Conservation (phyloP, 495 filamentous ascomycete species). For the Aspergillus sclerotiicarbonarius region DNA sequence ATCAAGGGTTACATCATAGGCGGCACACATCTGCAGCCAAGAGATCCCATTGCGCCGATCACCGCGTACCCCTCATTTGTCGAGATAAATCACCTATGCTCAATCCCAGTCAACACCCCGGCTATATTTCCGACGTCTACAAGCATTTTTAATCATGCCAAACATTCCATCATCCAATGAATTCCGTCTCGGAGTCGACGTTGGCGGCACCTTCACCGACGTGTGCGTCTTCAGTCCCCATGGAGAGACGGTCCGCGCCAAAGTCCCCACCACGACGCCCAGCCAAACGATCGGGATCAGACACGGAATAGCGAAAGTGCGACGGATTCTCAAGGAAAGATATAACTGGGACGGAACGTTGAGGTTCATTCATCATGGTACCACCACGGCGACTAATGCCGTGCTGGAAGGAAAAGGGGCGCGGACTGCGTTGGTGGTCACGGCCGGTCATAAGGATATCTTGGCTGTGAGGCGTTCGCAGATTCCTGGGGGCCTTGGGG, state of each 20-base stretch:
- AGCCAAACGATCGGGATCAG: constrained; percentile 51
- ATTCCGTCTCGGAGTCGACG: constrained; percentile 36
- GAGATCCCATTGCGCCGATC: too few relatives aligned
- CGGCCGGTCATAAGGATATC: constrained; percentile 43
- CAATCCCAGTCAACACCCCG: too few relatives aligned
- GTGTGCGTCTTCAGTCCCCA: constrained; percentile 44
- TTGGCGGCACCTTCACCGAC: constrained; percentile 52
- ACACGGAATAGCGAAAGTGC: constrained; percentile 40
- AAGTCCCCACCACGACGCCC: constrained; percentile 46
- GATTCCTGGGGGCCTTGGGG: constrained; percentile 48
- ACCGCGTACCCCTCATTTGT: too few relatives aligned
- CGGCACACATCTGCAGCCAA: too few relatives aligned
- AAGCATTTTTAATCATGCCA: too few relatives aligned
- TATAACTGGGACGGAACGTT: constrained; percentile 29
- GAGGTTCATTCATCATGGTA: constrained; percentile 41
- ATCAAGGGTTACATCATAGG: too few relatives aligned
- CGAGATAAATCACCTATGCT: too few relatives aligned
- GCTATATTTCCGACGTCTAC: too few relatives aligned
- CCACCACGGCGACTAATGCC: constrained; percentile 42
- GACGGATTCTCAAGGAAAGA: constrained; percentile 25
- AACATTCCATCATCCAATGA: too few relatives aligned
- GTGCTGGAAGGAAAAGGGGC: constrained; percentile 44
- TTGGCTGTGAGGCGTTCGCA: constrained; percentile 43
- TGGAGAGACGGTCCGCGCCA: constrained; percentile 40
- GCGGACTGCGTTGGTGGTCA: constrained; percentile 38